Conservation (phyloP, 495 filamentous ascomycete species). For the Darksidea phi region DNA sequence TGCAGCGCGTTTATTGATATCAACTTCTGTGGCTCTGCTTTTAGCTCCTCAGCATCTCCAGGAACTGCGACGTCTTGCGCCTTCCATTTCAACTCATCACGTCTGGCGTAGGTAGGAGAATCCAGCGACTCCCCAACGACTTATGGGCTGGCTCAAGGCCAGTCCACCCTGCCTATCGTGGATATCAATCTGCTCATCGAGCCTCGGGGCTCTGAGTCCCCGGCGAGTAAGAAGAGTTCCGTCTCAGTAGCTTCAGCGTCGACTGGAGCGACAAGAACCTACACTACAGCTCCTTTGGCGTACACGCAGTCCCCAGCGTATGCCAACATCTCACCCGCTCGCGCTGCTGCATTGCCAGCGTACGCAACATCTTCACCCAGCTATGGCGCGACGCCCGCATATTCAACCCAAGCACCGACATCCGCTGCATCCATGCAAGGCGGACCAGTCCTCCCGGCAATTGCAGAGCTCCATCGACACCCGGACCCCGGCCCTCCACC, state of each 20-base stretch:
- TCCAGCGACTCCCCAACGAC: conserved; percentile 12
- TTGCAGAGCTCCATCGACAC: conserved; percentile 33
- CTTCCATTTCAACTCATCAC: not conserved
- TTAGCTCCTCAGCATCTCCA: conserved; percentile 11
- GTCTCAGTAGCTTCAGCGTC: conserved; percentile 34
- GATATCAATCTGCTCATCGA: conserved; percentile 85
- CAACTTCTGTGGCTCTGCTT: conserved; percentile 6
- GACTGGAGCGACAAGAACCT: conserved; percentile 31
- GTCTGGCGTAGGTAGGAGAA: conserved; percentile 6
- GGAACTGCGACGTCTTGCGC: not conserved
- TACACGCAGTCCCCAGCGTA: conserved; percentile 34
- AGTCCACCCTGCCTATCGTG: conserved; percentile 64
- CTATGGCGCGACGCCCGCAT: conserved; percentile 24
- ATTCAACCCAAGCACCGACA: conserved; percentile 20
- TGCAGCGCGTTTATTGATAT: conserved; percentile 27
- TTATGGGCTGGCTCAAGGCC: conserved; percentile 36
- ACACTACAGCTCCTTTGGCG: conserved; percentile 32
- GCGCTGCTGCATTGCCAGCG: conserved; percentile 28
- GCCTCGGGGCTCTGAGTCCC: conserved; percentile 74
- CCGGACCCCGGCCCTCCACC: conserved; percentile 30
- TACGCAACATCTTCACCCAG: conserved; percentile 29
- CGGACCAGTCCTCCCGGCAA: conserved; percentile 29
- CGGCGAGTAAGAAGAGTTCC: conserved; percentile 46
- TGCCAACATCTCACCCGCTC: conserved; percentile 24
- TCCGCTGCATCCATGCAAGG: conserved; percentile 26